These are phyloP conservation scores for Phytophthora syringae DNA, from an alignment of 352 stramenopile species.

Conservation along the genomic window DNA sequence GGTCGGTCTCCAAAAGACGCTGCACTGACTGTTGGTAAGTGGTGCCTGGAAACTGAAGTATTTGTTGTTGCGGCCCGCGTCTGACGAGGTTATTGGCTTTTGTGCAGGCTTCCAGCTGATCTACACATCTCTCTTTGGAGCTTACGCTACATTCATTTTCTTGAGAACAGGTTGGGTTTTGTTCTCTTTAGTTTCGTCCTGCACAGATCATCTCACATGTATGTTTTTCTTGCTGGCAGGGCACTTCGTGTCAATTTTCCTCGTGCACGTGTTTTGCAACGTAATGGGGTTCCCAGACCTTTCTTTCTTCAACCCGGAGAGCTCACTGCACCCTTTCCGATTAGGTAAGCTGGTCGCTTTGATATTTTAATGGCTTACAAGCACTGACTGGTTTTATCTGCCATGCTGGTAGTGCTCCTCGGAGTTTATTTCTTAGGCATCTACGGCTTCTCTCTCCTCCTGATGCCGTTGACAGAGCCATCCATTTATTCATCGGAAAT, in stretches of 20 bases:
- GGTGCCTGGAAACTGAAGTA: background rate
- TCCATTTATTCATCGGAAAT: constrained; percentile 82
- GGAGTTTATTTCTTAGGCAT: constrained; percentile 85
- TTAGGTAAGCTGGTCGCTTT: constrained; percentile 47
- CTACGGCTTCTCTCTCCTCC: constrained; percentile 72
- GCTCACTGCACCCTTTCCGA: constrained; percentile 76
- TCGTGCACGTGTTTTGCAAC: constrained; percentile 96
- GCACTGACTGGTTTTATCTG: constrained; percentile 3
- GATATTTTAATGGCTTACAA: background rate
- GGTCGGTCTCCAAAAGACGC: constrained; percentile 74
- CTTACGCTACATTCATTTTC: constrained; percentile 95
- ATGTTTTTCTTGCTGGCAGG: constrained; percentile 46
- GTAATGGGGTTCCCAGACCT: constrained; percentile 94
- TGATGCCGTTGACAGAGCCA: constrained; percentile 82
- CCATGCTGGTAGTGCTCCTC: constrained; percentile 62
- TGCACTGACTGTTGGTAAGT: constrained; percentile 78
- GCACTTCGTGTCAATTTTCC: constrained; percentile 88
- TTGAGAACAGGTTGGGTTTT: constrained; percentile 78
- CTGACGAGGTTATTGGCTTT: constrained; percentile 13
- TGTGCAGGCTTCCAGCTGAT: constrained; percentile 91
- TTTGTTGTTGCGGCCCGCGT: background rate
- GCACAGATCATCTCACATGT: background rate
- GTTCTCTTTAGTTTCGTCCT: background rate
- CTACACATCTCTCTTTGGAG: constrained; percentile 97
- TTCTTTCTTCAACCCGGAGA: constrained; percentile 83